Percentiles rank a stretch among this genome's conserved stretches.
Evolutionary conservation across 106 monocot species (phyloP).

Genomic region (Triglochin maritima): DNA sequence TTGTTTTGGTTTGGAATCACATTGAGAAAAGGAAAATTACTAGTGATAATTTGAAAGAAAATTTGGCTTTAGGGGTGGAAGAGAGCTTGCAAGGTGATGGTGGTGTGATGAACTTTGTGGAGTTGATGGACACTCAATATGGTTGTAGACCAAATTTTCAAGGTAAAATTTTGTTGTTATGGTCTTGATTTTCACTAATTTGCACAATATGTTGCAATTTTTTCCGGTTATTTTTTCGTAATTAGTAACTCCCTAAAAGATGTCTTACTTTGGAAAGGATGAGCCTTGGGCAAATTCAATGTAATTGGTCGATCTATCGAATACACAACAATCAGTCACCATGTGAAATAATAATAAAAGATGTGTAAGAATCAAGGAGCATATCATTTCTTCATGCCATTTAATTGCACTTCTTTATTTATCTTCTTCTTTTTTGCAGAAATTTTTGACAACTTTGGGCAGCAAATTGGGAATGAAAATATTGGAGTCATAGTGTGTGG

Average conservation of each 20-base stretch:
- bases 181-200: no score
- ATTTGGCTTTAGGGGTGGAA: constrained; percentile 7
- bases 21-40: constrained; percentile 34
- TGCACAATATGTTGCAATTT: no score
- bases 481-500: constrained; percentile 91
- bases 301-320: no score
- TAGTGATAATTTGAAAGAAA: constrained; percentile 11
- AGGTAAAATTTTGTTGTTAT: constrained; percentile 48
- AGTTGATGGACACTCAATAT: constrained; percentile 38
- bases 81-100: constrained; percentile 3
- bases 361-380: no score
- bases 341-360: no score
- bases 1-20: constrained; percentile 55
- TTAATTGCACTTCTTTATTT: no score
- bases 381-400: no score
- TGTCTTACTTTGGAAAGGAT: no score
- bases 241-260: no score
- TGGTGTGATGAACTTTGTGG: constrained; percentile 19
- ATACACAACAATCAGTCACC: no score
- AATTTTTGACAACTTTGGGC: constrained; percentile 43
- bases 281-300: no score
- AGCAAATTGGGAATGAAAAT: constrained; percentile 30
- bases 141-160: constrained; percentile 64
- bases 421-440: constrained; percentile 42
- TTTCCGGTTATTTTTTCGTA: no score